These are phyloP conservation scores for Penicillium italicum DNA, from an alignment of 2,329 filamentous ascomycete genomes.

Conservation along the genomic window DNA sequence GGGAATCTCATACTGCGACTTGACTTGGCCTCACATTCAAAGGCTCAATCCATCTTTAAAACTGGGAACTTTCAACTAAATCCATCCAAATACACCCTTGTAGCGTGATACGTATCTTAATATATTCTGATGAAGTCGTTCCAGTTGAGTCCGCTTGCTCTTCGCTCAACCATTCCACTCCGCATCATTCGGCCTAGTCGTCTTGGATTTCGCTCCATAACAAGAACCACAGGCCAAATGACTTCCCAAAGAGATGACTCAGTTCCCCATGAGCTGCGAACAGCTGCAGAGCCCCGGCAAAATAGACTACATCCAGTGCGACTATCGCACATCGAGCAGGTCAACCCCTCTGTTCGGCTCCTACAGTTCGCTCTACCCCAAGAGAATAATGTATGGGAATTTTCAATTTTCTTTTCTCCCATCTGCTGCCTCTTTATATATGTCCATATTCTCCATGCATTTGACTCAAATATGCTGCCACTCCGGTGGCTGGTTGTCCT, in stretches of 20 bases:
- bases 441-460: not conserved
- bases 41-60: not conserved
- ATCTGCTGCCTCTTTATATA: not conserved
- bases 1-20: not conserved
- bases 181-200: conserved; percentile 1
- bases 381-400: conserved; percentile 47
- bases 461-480: not conserved
- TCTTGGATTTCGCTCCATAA: not conserved
- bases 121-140: conserved; percentile 1
- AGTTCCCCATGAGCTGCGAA: conserved; percentile 64
- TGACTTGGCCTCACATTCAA: not conserved
- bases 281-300: conserved; percentile 68
- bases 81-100: not conserved
- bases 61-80: not conserved
- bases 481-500: not conserved
- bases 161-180: conserved; percentile 3
- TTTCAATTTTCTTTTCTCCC: not conserved
- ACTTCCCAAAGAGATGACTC: conserved; percentile 34
- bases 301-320: conserved; percentile 61
- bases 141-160: not conserved
- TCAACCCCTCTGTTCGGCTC: conserved; percentile 67
- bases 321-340: conserved; percentile 57
- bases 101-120: not conserved
- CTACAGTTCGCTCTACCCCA: conserved; percentile 60
- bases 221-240: conserved; percentile 22